Conservation (phyloP, 2,329 filamentous ascomycete species). For the Podosphaera fusca region DNA sequence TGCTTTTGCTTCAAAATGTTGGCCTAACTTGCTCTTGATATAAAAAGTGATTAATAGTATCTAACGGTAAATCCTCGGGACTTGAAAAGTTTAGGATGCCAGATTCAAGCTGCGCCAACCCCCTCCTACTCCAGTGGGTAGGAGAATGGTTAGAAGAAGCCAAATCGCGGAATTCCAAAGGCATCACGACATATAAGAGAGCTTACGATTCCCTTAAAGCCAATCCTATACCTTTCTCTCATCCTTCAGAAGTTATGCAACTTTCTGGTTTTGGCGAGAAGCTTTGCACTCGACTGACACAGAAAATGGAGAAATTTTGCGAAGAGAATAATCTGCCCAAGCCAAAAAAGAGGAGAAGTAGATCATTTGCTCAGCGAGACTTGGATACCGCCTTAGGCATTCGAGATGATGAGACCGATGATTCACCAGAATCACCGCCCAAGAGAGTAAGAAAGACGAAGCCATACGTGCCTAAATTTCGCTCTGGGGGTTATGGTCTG, state of each 20-base stretch:
- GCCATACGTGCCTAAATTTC: constrained; percentile 45
- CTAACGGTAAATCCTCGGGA: no score
- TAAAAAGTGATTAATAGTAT: no score
- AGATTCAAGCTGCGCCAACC: constrained; percentile 25
- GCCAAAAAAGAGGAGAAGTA: constrained; percentile 32
- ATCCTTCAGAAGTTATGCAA: constrained; percentile 49
- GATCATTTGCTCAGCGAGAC: constrained; percentile 4
- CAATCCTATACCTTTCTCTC: constrained; percentile 38
- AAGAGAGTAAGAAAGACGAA: constrained; percentile 39
- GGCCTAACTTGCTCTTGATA: no score
- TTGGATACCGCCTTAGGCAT: constrained; percentile 1
- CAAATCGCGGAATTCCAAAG: constrained; percentile 45
- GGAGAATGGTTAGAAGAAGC: constrained; percentile 56
- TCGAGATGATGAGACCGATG: constrained; percentile 3
- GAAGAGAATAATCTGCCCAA: constrained; percentile 42
- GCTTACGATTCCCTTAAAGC: constrained; percentile 57
- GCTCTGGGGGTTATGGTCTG: constrained; percentile 55
- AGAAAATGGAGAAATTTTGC: constrained; percentile 36
- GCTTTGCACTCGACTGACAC: constrained; percentile 44
- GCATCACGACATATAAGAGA: constrained; percentile 46
- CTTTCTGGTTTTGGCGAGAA: constrained; percentile 55
- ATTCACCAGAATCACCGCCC: constrained; percentile 8
- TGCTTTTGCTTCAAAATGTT: no score
- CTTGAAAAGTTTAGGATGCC: constrained; percentile 3
- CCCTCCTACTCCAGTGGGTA: constrained; percentile 48